These are phyloP conservation scores for Rhodotorula sp. DNA, from an alignment of 1,284 basidiomycete species.

Conservation along the genomic window DNA sequence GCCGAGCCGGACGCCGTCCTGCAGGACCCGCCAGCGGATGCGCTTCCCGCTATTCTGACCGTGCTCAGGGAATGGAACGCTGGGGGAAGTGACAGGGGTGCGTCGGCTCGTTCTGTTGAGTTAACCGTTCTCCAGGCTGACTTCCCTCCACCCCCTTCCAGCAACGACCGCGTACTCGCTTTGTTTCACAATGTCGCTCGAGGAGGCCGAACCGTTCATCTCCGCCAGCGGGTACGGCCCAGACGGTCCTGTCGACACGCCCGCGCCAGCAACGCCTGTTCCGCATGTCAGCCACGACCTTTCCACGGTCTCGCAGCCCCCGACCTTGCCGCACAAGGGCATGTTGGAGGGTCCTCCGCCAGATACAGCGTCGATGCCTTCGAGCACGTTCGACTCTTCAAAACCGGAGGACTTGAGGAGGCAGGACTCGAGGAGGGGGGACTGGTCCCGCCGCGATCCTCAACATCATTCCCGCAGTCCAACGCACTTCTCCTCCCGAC, in stretches of 20 bases:
- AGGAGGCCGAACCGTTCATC: neutral
- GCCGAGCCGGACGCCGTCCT: no score
- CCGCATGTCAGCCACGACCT: neutral
- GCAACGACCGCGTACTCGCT: neutral
- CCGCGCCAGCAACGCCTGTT: neutral
- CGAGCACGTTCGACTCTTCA: neutral
- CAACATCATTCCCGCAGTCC: neutral
- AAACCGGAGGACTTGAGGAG: no score
- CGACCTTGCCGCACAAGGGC: no score
- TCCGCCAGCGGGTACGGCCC: neutral
- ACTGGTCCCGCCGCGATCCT: neutral
- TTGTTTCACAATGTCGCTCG: neutral
- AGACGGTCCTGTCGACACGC: neutral
- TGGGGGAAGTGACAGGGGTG: neutral
- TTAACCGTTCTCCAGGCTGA: conserved; percentile 9
- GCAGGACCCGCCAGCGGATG: neutral
- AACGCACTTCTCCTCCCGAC: neutral
- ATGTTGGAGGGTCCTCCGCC: neutral
- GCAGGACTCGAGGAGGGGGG: no score
- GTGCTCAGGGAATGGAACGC: neutral
- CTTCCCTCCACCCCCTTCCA: neutral
- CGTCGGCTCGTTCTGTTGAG: neutral
- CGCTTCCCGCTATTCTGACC: neutral
- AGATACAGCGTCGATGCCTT: neutral
- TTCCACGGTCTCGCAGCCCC: no score